Conservation (phyloP, 352 stramenopile species). For the Phytopythium oedochilum region DNA sequence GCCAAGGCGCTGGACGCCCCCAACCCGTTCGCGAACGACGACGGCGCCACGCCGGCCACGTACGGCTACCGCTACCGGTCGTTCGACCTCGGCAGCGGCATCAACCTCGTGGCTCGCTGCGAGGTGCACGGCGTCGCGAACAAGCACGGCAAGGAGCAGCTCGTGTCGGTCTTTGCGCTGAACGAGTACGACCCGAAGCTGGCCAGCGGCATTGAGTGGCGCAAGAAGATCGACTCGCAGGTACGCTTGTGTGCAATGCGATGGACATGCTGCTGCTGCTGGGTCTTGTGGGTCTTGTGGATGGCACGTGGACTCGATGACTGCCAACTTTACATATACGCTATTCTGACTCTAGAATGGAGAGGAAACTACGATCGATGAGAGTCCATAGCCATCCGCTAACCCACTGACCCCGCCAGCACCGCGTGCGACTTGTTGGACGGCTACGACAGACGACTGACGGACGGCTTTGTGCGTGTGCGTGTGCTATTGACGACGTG, state of each 20-base stretch:
- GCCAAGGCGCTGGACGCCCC: constrained; percentile 63
- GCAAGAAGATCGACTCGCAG: constrained; percentile 96
- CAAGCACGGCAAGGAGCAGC: constrained; percentile 87
- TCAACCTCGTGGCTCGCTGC: constrained; percentile 91
- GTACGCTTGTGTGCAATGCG: constrained; percentile 22
- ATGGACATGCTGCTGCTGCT: constrained; percentile 9
- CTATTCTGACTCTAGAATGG: constrained; percentile 52
- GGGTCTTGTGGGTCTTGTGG: constrained; percentile 9
- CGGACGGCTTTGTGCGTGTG: constrained; percentile 5
- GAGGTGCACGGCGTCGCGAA: constrained; percentile 92
- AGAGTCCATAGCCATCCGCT: constrained; percentile 12
- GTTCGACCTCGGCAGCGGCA: constrained; percentile 89
- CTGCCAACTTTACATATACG: constrained; percentile 54
- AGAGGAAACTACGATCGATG: constrained; percentile 28
- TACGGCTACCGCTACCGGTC: constrained; percentile 97
- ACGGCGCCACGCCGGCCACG: constrained; percentile 87
- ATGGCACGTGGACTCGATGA: constrained; percentile 51
- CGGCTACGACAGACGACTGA: neutral
- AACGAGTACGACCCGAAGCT: constrained; percentile 97
- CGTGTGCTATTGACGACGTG: constrained; percentile 10
- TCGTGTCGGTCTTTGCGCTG: constrained; percentile 94
- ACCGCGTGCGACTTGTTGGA: too few relatives aligned
- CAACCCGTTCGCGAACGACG: constrained; percentile 96
- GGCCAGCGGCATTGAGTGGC: constrained; percentile 86
- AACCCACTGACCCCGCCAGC: constrained; percentile 3